Evolutionary conservation across 2,329 filamentous ascomycete genomes (phyloP).

Genomic region (Fusarium denticulatum): DNA sequence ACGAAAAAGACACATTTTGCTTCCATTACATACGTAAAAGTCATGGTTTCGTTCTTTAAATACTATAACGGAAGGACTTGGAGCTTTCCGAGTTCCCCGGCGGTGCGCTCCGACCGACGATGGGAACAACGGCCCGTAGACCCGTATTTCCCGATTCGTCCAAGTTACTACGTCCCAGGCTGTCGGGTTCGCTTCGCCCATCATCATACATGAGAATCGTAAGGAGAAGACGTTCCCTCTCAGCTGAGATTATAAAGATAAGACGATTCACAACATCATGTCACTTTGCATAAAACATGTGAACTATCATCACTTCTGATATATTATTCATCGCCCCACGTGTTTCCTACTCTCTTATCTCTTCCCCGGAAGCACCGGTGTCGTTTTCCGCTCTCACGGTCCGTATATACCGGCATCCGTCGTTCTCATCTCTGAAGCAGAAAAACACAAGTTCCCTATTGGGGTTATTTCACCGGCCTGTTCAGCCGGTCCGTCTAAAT

Average conservation of each 20-base stretch:
- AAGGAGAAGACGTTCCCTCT: not conserved
- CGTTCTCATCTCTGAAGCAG: slow-evolving; percentile 10
- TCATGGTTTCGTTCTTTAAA: not conserved
- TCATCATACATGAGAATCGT: not conserved
- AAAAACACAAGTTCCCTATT: not conserved
- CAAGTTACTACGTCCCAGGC: not conserved
- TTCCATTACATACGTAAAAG: not conserved
- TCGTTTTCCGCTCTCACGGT: slow-evolving; percentile 37
- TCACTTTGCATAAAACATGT: not conserved
- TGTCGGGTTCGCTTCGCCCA: slow-evolving; percentile 14
- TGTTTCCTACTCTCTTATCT: not conserved
- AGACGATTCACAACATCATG: not conserved
- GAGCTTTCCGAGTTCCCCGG: slow-evolving; percentile 14
- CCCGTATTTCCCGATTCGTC: slow-evolving; percentile 26
- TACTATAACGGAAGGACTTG: not conserved
- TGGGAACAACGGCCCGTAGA: slow-evolving; percentile 36
- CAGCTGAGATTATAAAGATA: slow-evolving; percentile 12
- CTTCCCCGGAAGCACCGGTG: slow-evolving; percentile 1
- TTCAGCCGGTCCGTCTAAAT: slow-evolving; percentile 21
- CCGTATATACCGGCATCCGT: slow-evolving; percentile 36
- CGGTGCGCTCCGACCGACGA: slow-evolving; percentile 23
- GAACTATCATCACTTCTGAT: not conserved
- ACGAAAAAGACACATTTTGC: slow-evolving; percentile 7
- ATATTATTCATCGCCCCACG: not conserved
- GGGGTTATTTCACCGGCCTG: slow-evolving; percentile 4